Base-by-base conservation (phyloP, 495 filamentous ascomycete genomes). In the Sordaria brevicollis region DNA sequence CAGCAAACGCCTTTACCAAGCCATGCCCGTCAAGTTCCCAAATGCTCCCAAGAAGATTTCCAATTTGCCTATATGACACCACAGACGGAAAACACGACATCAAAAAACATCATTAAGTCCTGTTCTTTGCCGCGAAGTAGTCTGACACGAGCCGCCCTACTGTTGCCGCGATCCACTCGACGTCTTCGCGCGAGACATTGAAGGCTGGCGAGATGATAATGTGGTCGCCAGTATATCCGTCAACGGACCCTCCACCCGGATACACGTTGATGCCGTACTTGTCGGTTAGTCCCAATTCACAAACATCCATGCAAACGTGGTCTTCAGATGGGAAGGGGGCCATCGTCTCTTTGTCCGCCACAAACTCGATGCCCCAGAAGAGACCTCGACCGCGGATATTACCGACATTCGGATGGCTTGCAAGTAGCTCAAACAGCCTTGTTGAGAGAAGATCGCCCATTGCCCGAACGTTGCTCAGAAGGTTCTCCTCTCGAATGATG, bases 141-240 rank as follows among this genome's bases (percentile, higher is more conserved):
- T 81, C 78, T 11, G 66, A 65, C 10, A 81, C 78, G 5, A 85
- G 79, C 5, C 74, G 78, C 25, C 83, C 76, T 36, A 88, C 83
- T 0, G 75, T 78, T 9, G 71, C 66, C 6, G 76, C 77, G 15
- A 92, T 88, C 65, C 78, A 80, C 71, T 89, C 86, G 67, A 93
- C 83, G 35, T 91, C 89, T 11, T 86, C 84, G 36, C 76, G 77
- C 0, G 85, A 86, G 57, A 91, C 82, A 69, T 86, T 93, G 78
- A 90, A 96, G 1, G 92, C 84, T 4, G 93, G 93, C 25, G 90
- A 86, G 68, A 97, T 72, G 36, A 96, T 80, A 15, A 94, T 79
- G 80, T 93, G 90, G 74, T 97, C 93, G 1, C 92, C 93, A 3
- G 73, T 78, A 35, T 84, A 75, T 0, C 91, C 91, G 74, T 93